phyloP scores from a whole-genome alignment of 78 protist genomes.

The Dictyostelium intermedium region DNA sequence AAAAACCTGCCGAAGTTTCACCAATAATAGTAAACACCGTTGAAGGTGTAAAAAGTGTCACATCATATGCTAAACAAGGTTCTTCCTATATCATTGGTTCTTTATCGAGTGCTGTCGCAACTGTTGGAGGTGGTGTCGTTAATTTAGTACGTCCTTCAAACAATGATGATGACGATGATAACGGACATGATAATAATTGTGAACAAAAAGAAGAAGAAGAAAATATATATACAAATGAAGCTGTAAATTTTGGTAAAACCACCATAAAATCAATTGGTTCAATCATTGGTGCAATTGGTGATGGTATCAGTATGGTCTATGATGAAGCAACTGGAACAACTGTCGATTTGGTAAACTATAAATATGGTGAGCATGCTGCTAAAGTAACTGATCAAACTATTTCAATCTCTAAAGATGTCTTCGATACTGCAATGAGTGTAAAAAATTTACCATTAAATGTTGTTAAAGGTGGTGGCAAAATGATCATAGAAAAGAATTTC shows the following conservation, averaged over 20 bases:
- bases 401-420: slow-evolving; percentile 6
- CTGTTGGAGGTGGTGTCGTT: slow-evolving; percentile 57
- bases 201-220: not conserved
- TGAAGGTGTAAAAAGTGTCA: not conserved
- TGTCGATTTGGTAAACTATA: slow-evolving; percentile 21
- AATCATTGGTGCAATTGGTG: slow-evolving; percentile 22
- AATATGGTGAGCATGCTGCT: slow-evolving; percentile 59
- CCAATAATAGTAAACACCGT: slow-evolving; percentile 19
- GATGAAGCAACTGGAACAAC: slow-evolving; percentile 41
- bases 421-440: slow-evolving; percentile 33
- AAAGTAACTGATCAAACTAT: slow-evolving; percentile 6
- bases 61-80: slow-evolving; percentile 13
- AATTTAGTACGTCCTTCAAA: not conserved
- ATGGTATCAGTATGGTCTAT: slow-evolving; percentile 10
- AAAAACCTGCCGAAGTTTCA: not conserved
- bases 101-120: not conserved
- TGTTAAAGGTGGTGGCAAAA: slow-evolving; percentile 12
- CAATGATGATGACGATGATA: not conserved
- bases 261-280: slow-evolving; percentile 31
- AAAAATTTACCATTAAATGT: slow-evolving; percentile 9
- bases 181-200: not conserved
- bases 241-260: slow-evolving; percentile 50
- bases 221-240: not conserved
- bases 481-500: not conserved
- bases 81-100: slow-evolving; percentile 9